Conservation (phyloP, 139 green algal genomes). For the Micromonas pusilla region DNA sequence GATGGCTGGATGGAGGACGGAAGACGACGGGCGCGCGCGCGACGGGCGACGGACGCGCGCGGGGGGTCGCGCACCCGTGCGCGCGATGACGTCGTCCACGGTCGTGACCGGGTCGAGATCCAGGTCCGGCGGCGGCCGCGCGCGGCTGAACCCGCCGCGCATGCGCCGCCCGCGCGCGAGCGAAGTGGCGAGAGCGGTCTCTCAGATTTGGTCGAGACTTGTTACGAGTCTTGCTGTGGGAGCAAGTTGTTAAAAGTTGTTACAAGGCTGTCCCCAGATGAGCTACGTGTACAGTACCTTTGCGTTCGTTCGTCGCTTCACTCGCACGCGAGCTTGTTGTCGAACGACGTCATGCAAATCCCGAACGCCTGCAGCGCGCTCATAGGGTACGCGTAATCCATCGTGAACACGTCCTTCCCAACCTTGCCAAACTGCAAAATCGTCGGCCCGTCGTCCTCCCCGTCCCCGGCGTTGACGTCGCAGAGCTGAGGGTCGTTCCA, state of each 20-base stretch:
- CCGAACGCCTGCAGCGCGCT: constrained; percentile 82
- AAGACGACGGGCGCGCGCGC: too few relatives aligned
- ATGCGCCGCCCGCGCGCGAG: too few relatives aligned
- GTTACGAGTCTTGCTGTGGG: too few relatives aligned
- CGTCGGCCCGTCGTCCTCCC: constrained; percentile 29
- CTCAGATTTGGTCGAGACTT: too few relatives aligned
- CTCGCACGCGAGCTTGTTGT: constrained; percentile 78
- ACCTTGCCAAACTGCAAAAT: constrained; percentile 92
- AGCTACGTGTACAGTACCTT: too few relatives aligned
- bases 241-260: too few relatives aligned
- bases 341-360: constrained; percentile 86
- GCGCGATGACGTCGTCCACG: neutral
- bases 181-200: neutral
- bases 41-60: too few relatives aligned
- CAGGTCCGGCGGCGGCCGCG: neutral
- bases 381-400: constrained; percentile 87
- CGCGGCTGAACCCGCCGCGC: too few relatives aligned
- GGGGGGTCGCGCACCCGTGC: neutral
- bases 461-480: neutral
- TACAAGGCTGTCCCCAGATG: too few relatives aligned
- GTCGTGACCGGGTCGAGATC: neutral
- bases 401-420: constrained; percentile 79
- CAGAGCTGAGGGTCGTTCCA: too few relatives aligned
- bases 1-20: too few relatives aligned
- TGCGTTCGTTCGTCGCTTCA: too few relatives aligned